Percentiles rank a stretch among this genome's conserved stretches.
phyloP scores from a whole-genome alignment of 805 yeast genomes.

The Kazachstania psychrophila region DNA sequence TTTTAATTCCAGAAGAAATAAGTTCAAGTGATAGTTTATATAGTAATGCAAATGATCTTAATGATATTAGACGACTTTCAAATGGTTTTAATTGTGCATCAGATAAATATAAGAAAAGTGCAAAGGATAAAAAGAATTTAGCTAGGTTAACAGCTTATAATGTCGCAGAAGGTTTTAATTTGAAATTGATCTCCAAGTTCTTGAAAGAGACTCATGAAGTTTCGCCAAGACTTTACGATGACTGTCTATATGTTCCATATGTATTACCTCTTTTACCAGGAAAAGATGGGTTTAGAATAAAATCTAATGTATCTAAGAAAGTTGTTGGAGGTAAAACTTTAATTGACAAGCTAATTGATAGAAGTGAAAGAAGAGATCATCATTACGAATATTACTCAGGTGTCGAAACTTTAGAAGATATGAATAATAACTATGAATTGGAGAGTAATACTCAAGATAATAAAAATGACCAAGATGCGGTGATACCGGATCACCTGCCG shows the following conservation, averaged over 20 bases:
- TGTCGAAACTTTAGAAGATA: slow-evolving; percentile 49
- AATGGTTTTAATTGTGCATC: slow-evolving; percentile 2
- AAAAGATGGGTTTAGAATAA: slow-evolving; percentile 62
- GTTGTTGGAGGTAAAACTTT: slow-evolving; percentile 34
- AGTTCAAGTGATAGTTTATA: slow-evolving; percentile 2
- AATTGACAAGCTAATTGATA: slow-evolving; percentile 72
- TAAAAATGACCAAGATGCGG: slow-evolving; percentile 11
- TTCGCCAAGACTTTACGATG: slow-evolving; percentile 80
- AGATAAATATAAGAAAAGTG: slow-evolving; percentile 1
- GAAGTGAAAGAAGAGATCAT: slow-evolving; percentile 80
- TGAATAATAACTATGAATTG: slow-evolving; percentile 35
- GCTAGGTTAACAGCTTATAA: slow-evolving; percentile 89
- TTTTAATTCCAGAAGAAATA: slow-evolving; percentile 59
- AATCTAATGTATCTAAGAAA: slow-evolving; percentile 45
- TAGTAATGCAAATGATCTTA: background rate
- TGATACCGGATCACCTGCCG: slow-evolving; percentile 23
- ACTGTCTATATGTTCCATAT: slow-evolving; percentile 86
- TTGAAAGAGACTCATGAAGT: slow-evolving; percentile 67
- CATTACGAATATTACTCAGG: slow-evolving; percentile 88
- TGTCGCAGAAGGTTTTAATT: slow-evolving; percentile 72
- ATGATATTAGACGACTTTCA: background rate
- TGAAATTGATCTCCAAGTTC: slow-evolving; percentile 54
- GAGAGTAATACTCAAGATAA: slow-evolving; percentile 18
- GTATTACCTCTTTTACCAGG: slow-evolving; percentile 83
- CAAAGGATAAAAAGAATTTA: slow-evolving; percentile 36